Percentiles rank a stretch among this genome's conserved stretches.
Evolutionary conservation across 1,139 yeast genomes (phyloP).

Genomic region (Pneumocystis oryctolagi): DNA sequence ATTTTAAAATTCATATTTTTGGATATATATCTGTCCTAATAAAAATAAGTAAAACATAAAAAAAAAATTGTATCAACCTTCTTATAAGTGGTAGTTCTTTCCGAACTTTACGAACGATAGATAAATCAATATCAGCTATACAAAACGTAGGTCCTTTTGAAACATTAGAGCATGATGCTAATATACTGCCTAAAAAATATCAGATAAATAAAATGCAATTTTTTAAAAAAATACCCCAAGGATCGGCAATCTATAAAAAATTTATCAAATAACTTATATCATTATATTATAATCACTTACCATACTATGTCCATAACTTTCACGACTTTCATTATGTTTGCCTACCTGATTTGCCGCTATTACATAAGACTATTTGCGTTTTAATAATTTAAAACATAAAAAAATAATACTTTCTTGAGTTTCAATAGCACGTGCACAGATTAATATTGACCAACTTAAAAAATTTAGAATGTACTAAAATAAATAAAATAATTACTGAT

Average conservation of each 20-base stretch:
- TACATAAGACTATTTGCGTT: conserved; percentile 36
- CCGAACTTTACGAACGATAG: conserved; percentile 27
- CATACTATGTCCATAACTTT: conserved; percentile 72
- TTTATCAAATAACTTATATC: neutral
- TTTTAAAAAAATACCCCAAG: conserved; percentile 54
- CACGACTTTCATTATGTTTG: conserved; percentile 39
- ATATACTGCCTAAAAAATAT: conserved; percentile 24
- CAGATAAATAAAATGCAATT: neutral
- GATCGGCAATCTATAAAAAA: conserved; percentile 45
- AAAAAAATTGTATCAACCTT: neutral
- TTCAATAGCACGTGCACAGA: conserved; percentile 72
- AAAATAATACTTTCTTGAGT: conserved; percentile 34
- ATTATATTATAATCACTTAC: conserved; percentile 6
- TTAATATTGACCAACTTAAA: conserved; percentile 75
- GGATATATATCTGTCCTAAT: neutral
- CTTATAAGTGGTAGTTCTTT: conserved; percentile 4
- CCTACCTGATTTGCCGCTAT: conserved; percentile 90
- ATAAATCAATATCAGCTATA: conserved; percentile 55
- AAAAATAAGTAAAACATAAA: neutral
- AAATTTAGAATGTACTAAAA: conserved; percentile 24
- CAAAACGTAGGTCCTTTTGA: conserved; percentile 41
- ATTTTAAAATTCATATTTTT: neutral
- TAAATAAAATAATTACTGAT: neutral
- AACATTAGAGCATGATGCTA: conserved; percentile 45
- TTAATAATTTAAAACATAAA: neutral